Evolutionary conservation across 2,329 filamentous ascomycete species (phyloP).

Genomic region (Neofusicoccum sp.): DNA sequence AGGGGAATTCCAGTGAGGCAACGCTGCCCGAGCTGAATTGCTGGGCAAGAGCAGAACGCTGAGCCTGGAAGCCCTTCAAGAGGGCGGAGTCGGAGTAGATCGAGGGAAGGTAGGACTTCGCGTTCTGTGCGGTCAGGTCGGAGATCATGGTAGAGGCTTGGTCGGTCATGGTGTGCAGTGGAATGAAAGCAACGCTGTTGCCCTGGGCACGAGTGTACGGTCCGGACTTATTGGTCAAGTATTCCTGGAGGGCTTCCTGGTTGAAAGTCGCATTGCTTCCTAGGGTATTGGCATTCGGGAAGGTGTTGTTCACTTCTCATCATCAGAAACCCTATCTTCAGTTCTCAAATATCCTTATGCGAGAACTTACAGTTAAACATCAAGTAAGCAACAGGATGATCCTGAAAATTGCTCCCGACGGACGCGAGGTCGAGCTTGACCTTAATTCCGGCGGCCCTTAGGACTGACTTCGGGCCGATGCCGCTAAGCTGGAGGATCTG

Average conservation of each 20-base stretch:
- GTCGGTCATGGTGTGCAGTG: conserved; percentile 25
- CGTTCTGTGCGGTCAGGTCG: conserved; percentile 25
- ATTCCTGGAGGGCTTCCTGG: background rate
- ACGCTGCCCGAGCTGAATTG: conserved; percentile 26
- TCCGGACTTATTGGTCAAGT: background rate
- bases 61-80: conserved; percentile 16
- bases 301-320: background rate
- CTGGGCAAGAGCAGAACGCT: conserved; percentile 8
- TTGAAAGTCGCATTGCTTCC: conserved; percentile 1
- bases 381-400: conserved; percentile 20
- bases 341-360: too few relatives aligned
- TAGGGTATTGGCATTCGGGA: conserved; percentile 2
- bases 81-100: conserved; percentile 3
- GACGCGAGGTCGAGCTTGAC: conserved; percentile 30
- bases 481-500: conserved; percentile 35
- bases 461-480: conserved; percentile 31
- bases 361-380: background rate
- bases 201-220: conserved; percentile 10
- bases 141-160: conserved; percentile 23
- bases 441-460: conserved; percentile 26
- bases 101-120: conserved; percentile 28
- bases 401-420: conserved; percentile 23
- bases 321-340: background rate
- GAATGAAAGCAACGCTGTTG: conserved; percentile 26
- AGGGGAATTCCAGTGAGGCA: conserved; percentile 31